These are phyloP conservation scores for Mycena vulgaris DNA, from an alignment of 768 basidiomycete species.

Conservation along the genomic window DNA sequence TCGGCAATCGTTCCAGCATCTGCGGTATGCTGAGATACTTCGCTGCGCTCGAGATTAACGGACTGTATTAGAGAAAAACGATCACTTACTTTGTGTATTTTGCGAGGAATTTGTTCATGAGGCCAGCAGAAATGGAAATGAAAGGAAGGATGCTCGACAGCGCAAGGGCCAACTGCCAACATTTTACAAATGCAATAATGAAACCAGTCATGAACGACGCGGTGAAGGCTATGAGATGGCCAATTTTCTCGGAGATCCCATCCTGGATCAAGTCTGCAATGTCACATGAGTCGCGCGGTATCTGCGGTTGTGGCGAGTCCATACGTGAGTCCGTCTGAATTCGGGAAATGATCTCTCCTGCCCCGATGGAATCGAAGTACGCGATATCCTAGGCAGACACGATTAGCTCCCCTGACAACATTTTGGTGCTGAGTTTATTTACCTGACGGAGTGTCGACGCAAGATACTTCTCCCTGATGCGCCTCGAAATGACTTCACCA, in stretches of 20 bases:
- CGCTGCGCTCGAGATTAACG: background rate
- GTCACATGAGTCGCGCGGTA: background rate
- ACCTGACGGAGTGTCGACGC: too few species aligned
- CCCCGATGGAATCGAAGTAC: slow-evolving; percentile 93
- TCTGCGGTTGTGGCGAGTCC: slow-evolving; percentile 43
- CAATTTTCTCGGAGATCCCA: slow-evolving; percentile 93
- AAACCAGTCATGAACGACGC: slow-evolving; percentile 87
- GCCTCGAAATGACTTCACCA: slow-evolving; percentile 85
- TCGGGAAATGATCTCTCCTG: slow-evolving; percentile 94
- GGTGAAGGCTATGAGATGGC: slow-evolving; percentile 74
- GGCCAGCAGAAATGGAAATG: slow-evolving; percentile 78
- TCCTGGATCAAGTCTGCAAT: slow-evolving; percentile 86
- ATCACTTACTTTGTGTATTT: slow-evolving; percentile 73
- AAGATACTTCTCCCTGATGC: slow-evolving; percentile 90
- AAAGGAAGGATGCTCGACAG: slow-evolving; percentile 87
- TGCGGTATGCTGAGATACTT: slow-evolving; percentile 81
- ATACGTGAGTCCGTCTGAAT: slow-evolving; percentile 93
- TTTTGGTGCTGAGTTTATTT: slow-evolving; percentile 43
- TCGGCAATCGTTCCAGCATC: slow-evolving; percentile 89
- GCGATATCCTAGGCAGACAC: slow-evolving; percentile 76
- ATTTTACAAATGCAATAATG: slow-evolving; percentile 75
- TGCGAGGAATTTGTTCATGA: slow-evolving; percentile 81
- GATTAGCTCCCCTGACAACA: background rate
- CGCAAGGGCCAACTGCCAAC: slow-evolving; percentile 89
- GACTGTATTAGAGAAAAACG: background rate